Evolutionary conservation across 2,329 filamentous ascomycete genomes (phyloP), one percentile per base, ranked within the genome.

Genomic region (Phoma sp.): DNA sequence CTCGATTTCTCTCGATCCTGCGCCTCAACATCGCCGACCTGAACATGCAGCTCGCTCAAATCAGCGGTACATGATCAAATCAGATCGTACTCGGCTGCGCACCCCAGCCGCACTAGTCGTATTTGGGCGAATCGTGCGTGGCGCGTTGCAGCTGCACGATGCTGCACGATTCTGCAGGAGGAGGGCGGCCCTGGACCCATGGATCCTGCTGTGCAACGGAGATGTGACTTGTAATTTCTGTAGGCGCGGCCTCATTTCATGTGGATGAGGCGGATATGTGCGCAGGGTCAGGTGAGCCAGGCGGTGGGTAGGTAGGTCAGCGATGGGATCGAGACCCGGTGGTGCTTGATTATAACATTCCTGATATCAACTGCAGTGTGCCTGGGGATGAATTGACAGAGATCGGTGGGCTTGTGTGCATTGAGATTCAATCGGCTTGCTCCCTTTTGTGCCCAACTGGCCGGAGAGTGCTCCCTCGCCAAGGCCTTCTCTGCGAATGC

Each of bases 221-320:
- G 29, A 54, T 28, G 23, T 38, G 33, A 49, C 45, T 34, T 54
- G 51, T 54, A 54, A 54, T 54, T 23, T 54, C 51, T 49, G 45
- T 39, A 49, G 11, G 34, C 51, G 51, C 51, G 25, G 28, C n/a
- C n/a, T n/a, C n/a, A n/a, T n/a, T n/a, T n/a, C n/a, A n/a, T 28
- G 42, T 38, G 43, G 21, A 23, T n/a, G 14, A 23, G 2, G 14
- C 36, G 33, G 36, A 18, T 29, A 17, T 3, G 15, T 28, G 23
- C 48, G 34, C 42, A 34, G 42, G 23, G 26, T 45, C 33, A 39
- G 34, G 28, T 40, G 48, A 28, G 34, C n/a, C n/a, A n/a, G n/a
- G n/a, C n/a, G n/a, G n/a, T n/a, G n/a, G n/a, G n/a, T n/a, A n/a
- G n/a, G n/a, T 21, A 9, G 12, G 30, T 42, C 21, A 36, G 12